Percentiles rank a stretch among this genome's conserved stretches.
Evolutionary conservation across 176 grass and related monocot genomes (phyloP).

Genomic region (Aegilops sharonensis): DNA sequence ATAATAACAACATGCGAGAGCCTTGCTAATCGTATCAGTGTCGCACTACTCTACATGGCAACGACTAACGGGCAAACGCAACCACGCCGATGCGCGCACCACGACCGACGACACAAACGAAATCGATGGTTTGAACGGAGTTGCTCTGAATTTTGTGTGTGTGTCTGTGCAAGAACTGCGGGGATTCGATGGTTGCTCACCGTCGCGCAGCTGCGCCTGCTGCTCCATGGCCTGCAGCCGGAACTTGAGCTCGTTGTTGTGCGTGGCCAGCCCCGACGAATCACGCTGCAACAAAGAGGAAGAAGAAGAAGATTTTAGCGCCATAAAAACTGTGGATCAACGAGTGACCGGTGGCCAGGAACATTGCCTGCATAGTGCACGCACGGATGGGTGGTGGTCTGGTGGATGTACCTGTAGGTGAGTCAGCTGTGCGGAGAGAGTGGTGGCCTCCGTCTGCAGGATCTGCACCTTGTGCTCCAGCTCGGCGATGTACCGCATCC

Average conservation of each 20-base stretch:
- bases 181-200: constrained; percentile 38
- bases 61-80: constrained; percentile 21
- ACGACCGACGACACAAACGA: not conserved
- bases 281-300: constrained; percentile 49
- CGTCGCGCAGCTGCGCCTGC: constrained; percentile 85
- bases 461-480: constrained; percentile 95
- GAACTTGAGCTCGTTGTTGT: constrained; percentile 93
- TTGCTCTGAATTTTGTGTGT: not conserved
- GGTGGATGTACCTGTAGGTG: constrained; percentile 58
- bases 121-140: not conserved
- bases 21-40: constrained; percentile 9
- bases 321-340: not conserved
- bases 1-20: not conserved
- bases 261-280: constrained; percentile 53
- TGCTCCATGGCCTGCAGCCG: constrained; percentile 97
- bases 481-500: constrained; percentile 87
- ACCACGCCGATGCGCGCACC: not conserved
- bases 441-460: constrained; percentile 82
- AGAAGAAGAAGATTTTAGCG: not conserved
- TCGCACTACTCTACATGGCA: constrained; percentile 8
- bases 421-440: constrained; percentile 82
- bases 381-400: not conserved
- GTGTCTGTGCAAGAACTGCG: not conserved
- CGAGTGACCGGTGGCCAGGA: not conserved
- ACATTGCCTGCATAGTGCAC: not conserved